phyloP scores from a whole-genome alignment of 2,329 filamentous ascomycete species.

The Diplodia sapinea region DNA sequence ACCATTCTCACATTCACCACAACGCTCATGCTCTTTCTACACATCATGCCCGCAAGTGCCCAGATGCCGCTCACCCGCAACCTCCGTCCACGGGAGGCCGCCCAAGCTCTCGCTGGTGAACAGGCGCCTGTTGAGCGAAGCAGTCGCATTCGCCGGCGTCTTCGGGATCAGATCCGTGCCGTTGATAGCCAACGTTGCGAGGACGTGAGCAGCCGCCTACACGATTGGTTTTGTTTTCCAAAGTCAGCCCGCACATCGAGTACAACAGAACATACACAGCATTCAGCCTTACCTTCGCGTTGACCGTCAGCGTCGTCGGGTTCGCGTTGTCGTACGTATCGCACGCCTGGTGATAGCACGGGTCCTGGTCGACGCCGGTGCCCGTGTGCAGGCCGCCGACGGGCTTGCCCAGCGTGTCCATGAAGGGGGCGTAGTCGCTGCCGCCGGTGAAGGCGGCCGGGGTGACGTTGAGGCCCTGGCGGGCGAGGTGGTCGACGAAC shows the following conservation, averaged over 20 bases:
- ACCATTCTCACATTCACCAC: no score
- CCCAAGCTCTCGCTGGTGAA: conserved; percentile 35
- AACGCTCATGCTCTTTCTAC: conserved; percentile 29
- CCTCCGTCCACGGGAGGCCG: conserved; percentile 37
- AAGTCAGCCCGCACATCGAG: conserved; percentile 8
- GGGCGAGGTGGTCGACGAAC: conserved; percentile 41
- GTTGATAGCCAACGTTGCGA: conserved; percentile 42
- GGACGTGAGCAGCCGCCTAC: conserved; percentile 43
- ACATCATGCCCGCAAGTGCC: conserved; percentile 43
- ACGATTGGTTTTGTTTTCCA: not conserved
- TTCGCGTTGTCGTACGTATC: conserved; percentile 45
- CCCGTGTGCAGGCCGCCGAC: conserved; percentile 48
- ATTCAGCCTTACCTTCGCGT: conserved; percentile 38
- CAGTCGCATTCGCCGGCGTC: conserved; percentile 43
- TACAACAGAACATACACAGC: no score
- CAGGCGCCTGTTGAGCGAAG: conserved; percentile 40
- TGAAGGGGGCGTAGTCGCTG: conserved; percentile 44
- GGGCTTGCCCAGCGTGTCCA: conserved; percentile 45
- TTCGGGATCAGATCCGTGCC: conserved; percentile 45
- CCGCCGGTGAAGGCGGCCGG: conserved; percentile 42
- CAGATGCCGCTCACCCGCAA: conserved; percentile 39
- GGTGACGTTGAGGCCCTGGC: conserved; percentile 38
- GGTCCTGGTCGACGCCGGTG: conserved; percentile 39
- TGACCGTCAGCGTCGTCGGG: conserved; percentile 41
- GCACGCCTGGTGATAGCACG: conserved; percentile 48